A percentile compares a stretch with the other conserved stretches of the same genome.
These are phyloP conservation scores for Cynara cardunculus DNA, from an alignment of 129 eudicot species.

Conservation along the genomic window DNA sequence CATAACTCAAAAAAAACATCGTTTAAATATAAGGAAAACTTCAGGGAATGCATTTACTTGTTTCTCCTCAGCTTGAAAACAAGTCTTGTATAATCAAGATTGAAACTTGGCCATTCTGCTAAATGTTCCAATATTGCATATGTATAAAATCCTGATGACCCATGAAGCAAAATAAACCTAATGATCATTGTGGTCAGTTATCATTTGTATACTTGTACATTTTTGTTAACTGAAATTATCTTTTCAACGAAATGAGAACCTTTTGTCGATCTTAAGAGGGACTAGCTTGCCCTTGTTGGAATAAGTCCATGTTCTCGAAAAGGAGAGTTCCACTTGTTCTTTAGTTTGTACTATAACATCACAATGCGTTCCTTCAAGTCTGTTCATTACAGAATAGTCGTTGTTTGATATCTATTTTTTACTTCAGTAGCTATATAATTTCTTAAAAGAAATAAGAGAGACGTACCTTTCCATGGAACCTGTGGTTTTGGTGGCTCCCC, in stretches of 20 bases:
- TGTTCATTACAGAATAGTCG: not conserved
- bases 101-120: constrained; percentile 60
- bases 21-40: not conserved
- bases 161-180: constrained; percentile 66
- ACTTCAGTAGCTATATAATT: not conserved
- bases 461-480: constrained; percentile 35
- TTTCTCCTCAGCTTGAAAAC: constrained; percentile 59
- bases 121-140: constrained; percentile 57
- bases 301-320: constrained; percentile 53
- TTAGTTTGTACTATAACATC: constrained; percentile 35
- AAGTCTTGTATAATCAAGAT: constrained; percentile 56
- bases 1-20: not conserved
- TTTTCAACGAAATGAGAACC: not conserved
- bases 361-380: constrained; percentile 39
- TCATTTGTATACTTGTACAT: not conserved
- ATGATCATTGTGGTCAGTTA: not conserved
- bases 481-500: constrained; percentile 4
- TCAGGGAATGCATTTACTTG: constrained; percentile 25
- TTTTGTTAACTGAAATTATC: not conserved
- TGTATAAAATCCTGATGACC: constrained; percentile 64
- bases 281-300: constrained; percentile 35
- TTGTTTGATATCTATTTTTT: not conserved
- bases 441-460: not conserved
- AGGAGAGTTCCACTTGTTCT: constrained; percentile 59
- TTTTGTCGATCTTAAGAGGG: constrained; percentile 40